Evolutionary conservation across 1,284 basidiomycete species (phyloP).

Genomic region (Stygiomarasmius scandens): DNA sequence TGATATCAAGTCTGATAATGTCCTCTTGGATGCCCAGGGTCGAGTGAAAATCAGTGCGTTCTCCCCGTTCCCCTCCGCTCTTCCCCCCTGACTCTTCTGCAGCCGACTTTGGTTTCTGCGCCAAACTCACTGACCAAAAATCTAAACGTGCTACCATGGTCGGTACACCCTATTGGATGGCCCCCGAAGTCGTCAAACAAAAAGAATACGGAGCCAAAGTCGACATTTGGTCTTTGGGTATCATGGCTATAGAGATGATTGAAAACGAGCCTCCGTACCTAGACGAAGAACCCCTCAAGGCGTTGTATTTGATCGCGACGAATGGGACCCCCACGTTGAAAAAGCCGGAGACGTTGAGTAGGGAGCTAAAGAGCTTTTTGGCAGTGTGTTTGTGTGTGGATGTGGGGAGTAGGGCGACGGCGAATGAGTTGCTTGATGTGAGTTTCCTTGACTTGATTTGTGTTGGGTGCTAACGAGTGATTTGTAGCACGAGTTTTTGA

Average conservation of each 20-base stretch:
- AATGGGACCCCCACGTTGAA: constrained; percentile 98
- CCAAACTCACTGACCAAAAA: constrained; percentile 96
- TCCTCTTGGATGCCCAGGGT: constrained; percentile 89
- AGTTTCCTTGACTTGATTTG: constrained; percentile 30
- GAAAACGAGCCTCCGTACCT: constrained; percentile 99
- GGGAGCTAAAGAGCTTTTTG: constrained; percentile 93
- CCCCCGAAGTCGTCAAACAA: constrained; percentile 98
- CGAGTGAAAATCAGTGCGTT: constrained; percentile 95
- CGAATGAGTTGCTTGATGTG: constrained; percentile 89
- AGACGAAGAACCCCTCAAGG: constrained; percentile 97
- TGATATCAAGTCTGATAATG: constrained; percentile 98
- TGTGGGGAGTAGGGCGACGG: constrained; percentile 92
- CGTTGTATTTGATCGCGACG: constrained; percentile 95
- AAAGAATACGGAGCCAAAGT: constrained; percentile 99
- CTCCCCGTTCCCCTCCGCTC: background rate
- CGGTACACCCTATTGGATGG: constrained; percentile 99
- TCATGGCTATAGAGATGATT: constrained; percentile 99
- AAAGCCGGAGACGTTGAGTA: constrained; percentile 90
- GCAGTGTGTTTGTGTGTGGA: constrained; percentile 98
- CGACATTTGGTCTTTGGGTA: constrained; percentile 98
- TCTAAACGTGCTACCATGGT: constrained; percentile 99
- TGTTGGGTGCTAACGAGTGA: constrained; percentile 11
- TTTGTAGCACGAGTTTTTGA: constrained; percentile 85
- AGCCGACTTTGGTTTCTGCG: constrained; percentile 99
- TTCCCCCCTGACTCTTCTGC: constrained; percentile 8